Percentiles rank a stretch among this genome's conserved stretches.
phyloP scores from a whole-genome alignment of 768 basidiomycete genomes.

The Peribolospora kevripleyi region DNA sequence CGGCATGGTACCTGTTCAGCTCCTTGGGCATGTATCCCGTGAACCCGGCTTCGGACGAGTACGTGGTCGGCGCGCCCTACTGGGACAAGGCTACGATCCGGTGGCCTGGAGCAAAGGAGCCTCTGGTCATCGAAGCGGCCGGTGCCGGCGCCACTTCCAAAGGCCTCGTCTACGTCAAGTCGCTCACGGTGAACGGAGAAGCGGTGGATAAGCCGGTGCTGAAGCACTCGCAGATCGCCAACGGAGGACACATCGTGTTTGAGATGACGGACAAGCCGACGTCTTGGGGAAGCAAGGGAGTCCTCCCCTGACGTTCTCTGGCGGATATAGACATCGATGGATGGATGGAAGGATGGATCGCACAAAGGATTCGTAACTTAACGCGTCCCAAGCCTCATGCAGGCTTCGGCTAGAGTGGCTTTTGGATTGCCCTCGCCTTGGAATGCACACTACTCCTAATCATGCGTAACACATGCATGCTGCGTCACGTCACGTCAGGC shows the following conservation, averaged over 20 bases:
- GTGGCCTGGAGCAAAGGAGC: background rate
- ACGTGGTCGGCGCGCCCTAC: conserved; percentile 33
- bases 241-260: conserved; percentile 36
- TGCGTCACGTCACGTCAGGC: too few species aligned
- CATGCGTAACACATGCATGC: too few species aligned
- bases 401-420: too few species aligned
- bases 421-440: too few species aligned
- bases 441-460: too few species aligned
- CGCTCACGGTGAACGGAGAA: conserved; percentile 33
- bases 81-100: background rate
- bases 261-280: conserved; percentile 36
- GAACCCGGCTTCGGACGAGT: conserved; percentile 50
- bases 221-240: conserved; percentile 34
- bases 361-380: too few species aligned
- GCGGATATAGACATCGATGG: too few species aligned
- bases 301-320: too few species aligned
- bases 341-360: too few species aligned
- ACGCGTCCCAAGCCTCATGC: too few species aligned
- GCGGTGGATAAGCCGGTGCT: conserved; percentile 28
- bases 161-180: conserved; percentile 28
- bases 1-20: conserved; percentile 64
- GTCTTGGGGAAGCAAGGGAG: conserved; percentile 20
- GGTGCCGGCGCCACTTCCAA: conserved; percentile 33
- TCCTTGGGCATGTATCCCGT: conserved; percentile 51
- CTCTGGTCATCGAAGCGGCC: conserved; percentile 30